Base-by-base conservation (phyloP, 768 basidiomycete species). In the Neoboletus brunneissimus region DNA sequence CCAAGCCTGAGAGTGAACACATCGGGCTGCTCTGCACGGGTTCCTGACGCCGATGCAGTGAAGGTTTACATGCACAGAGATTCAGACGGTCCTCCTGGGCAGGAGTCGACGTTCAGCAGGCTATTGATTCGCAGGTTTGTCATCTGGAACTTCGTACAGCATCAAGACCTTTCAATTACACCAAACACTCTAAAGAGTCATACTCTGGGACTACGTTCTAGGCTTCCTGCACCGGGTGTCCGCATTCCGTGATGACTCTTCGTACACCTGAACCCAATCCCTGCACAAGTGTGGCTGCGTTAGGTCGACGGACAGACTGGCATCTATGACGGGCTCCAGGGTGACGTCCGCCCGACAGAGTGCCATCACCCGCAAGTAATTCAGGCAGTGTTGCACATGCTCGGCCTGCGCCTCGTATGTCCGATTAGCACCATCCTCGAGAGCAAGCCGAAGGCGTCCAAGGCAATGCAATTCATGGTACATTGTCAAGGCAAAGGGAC, bases 281-380 rank as follows among this genome's bases (percentile, higher is more conserved):
- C 42, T 67, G 32, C 65, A 66, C 57, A 67, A 11, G 38, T 66
- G 65, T 25, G 66, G 66, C 20, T 68, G 66, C 37, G 48, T 59
- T 18, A 60, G 38, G 48, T 66, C 66, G 27, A 68, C 65, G 13
- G 55, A 42, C 4, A 67, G 45, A 46, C 34, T 57, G 6, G 25
- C 44, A 20, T 60, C 42, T 29, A 68, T 35, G n/a, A 68, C 79
- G 0, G 74, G 74, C 46, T 82, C 81, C 34, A 83, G 67, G 1
- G 80, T 81, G 27, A 76, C 66, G 60, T 82, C 80, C 12, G 79
- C 75, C 10, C 69, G 64, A 59, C 81, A 83, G 25, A 82, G 68
- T 0, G 72, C 66, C 66, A 71, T 73, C 61, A 79, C 73, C 16
- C 80, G 70, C 46, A 83, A 64, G 62, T 81, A 81, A 49, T 79